Base-by-base conservation (phyloP, 2,329 filamentous ascomycete genomes). In the Fusarium praegraminearum region DNA sequence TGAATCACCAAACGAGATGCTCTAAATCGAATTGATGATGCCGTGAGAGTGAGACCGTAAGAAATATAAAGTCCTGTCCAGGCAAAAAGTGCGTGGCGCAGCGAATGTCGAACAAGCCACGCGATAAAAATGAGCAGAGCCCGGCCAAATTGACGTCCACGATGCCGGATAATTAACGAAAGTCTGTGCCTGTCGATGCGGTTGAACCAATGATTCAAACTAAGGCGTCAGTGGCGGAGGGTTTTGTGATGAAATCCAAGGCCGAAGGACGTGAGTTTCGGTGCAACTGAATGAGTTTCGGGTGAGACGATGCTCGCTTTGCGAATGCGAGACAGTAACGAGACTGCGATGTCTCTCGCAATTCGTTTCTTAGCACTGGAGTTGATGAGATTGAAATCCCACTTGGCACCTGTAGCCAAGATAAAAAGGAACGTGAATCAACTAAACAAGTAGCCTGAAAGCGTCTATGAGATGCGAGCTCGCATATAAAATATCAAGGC, bases 301-400 rank as follows among this genome's bases (percentile, higher is more conserved):
- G 45, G 55, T 52, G 58, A 60, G 60, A 52, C 60, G 69, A 60
- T 73, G 63, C 61, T 52, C 18, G 55, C 41, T 50, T 38, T 66
- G 45, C 44, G 40, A 51, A 46, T 62, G 26, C 54, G 46, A 62
- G 70, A 68, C 65, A 74, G 70, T 70, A 69, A 67, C 70, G 68
- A 66, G 73, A 70, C 73, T 73, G 66, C 44, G 57, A 53, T 71
- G 57, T 66, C 57, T 61, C 52, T 46, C 55, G 54, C 56, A 51
- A 53, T 44, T 65, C 52, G 46, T 28, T 40, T 28, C 10, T 36
- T 40, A 41, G 24, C 30, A 40, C n/a, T 41, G 32, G 41, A 36
- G 36, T 45, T 50, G 33, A 35, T 51, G 50, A 62, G 55, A 28
- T 46, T 35, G 46, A 30, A 58, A 64, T 36, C 56, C 28, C 56